phyloP scores from a whole-genome alignment of 257 asterid genomes.

The Dorcoceras hygrometricum region DNA sequence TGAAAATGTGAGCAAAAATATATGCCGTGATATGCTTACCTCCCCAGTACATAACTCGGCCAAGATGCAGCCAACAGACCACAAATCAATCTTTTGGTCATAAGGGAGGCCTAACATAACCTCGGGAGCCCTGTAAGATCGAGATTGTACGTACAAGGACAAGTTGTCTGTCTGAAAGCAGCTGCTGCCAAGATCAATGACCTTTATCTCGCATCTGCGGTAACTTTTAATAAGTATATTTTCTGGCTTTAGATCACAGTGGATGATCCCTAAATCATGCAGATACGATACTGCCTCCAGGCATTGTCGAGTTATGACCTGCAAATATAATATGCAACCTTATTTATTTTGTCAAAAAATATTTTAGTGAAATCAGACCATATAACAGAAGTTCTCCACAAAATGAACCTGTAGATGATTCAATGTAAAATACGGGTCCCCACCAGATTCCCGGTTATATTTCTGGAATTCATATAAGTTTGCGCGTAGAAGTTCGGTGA shows the following conservation, averaged over 20 bases:
- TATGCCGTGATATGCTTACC: slow-evolving; percentile 36
- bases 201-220: slow-evolving; percentile 75
- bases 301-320: slow-evolving; percentile 80
- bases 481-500: slow-evolving; percentile 86
- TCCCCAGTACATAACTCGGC: slow-evolving; percentile 84
- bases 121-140: slow-evolving; percentile 98
- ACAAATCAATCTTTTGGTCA: slow-evolving; percentile 80
- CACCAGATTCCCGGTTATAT: slow-evolving; percentile 72
- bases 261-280: slow-evolving; percentile 84
- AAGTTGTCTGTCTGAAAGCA: slow-evolving; percentile 76
- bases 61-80: slow-evolving; percentile 96
- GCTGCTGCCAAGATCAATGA: slow-evolving; percentile 98
- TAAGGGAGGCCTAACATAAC: slow-evolving; percentile 89
- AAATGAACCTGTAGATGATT: slow-evolving; percentile 68
- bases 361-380: neutral
- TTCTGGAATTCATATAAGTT: slow-evolving; percentile 88
- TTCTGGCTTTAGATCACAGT: slow-evolving; percentile 97
- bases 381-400: neutral
- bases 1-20: neutral
- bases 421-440: slow-evolving; percentile 74
- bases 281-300: slow-evolving; percentile 73
- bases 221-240: slow-evolving; percentile 88
- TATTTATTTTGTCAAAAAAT: slow-evolving; percentile 9
- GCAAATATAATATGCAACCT: slow-evolving; percentile 27
- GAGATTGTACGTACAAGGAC: slow-evolving; percentile 86